These are phyloP conservation scores for Ploettnerulaceae sp. DNA, from an alignment of 2,329 filamentous ascomycete genomes.

Conservation along the genomic window DNA sequence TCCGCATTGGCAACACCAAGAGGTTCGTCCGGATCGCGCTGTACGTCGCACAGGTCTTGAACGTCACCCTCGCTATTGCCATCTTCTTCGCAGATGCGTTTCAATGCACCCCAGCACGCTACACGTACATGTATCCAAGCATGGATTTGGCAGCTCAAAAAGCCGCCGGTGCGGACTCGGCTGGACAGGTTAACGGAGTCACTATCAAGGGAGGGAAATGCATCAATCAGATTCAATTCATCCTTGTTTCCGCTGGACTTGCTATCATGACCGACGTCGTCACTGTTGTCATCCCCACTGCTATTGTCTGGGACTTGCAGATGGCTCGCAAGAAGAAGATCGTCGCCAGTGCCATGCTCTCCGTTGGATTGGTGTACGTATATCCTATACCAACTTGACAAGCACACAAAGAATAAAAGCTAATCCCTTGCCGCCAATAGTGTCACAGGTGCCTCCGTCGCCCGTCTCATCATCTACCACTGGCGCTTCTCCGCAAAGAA, in stretches of 20 bases:
- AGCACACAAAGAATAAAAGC: too few relatives aligned
- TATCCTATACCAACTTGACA: neutral
- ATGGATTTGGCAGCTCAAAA: constrained; percentile 4
- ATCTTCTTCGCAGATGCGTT: constrained; percentile 9
- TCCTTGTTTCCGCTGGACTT: constrained; percentile 2
- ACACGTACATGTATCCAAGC: neutral
- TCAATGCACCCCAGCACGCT: constrained; percentile 4
- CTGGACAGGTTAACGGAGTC: constrained; percentile 5
- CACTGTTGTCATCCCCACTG: neutral
- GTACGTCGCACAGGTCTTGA: constrained; percentile 1
- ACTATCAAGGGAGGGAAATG: constrained; percentile 4
- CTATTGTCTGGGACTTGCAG: constrained; percentile 1
- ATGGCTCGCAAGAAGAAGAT: neutral
- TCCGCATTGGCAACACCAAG: constrained; percentile 1
- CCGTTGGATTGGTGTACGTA: constrained; percentile 1
- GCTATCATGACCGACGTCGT: constrained; percentile 1
- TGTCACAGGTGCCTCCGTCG: constrained; percentile 1
- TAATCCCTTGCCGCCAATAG: neutral
- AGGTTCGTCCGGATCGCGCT: neutral
- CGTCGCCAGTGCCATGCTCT: neutral
- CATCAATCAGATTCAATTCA: constrained; percentile 4
- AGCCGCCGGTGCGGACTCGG: neutral
- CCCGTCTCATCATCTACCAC: constrained; percentile 2
- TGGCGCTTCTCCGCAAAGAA: constrained; percentile 2
- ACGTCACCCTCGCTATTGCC: constrained; percentile 5